phyloP scores from a whole-genome alignment of 805 yeast genomes.

The Ogataea degrootiae region DNA sequence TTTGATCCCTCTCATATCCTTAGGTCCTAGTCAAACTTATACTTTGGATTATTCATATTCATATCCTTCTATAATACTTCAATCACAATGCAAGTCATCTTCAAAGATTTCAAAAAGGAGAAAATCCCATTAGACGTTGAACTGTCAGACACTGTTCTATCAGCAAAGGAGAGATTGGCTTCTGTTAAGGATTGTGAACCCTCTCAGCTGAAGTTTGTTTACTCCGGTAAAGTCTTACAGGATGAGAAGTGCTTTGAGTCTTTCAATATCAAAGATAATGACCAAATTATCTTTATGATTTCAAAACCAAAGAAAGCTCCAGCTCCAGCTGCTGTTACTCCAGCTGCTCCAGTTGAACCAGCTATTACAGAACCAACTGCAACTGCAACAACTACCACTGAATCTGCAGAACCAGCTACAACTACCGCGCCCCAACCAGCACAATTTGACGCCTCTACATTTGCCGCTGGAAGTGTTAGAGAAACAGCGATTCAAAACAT shows the following conservation, averaged over 20 bases:
- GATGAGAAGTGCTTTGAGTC: constrained; percentile 72
- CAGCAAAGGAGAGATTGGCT: constrained; percentile 74
- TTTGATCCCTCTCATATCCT: too few species aligned
- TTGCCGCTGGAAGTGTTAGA: constrained; percentile 74
- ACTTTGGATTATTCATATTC: too few species aligned
- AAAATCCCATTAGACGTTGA: constrained; percentile 78
- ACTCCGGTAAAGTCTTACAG: constrained; percentile 81
- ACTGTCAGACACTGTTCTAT: constrained; percentile 54
- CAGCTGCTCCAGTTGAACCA: constrained; percentile 21
- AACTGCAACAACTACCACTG: constrained; percentile 17
- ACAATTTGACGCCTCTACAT: constrained; percentile 44
- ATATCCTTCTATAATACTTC: neutral
- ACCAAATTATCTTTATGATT: constrained; percentile 90
- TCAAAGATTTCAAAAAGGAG: constrained; percentile 92
- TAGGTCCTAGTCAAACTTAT: too few species aligned
- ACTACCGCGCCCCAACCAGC: constrained; percentile 10
- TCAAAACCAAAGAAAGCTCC: constrained; percentile 44
- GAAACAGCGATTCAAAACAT: constrained; percentile 76
- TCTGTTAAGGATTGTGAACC: constrained; percentile 62
- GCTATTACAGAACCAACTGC: constrained; percentile 22
- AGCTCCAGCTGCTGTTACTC: constrained; percentile 21
- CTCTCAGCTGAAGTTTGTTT: constrained; percentile 79
- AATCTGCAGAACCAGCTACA: constrained; percentile 19
- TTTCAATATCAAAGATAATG: constrained; percentile 76
- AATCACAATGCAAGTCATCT: constrained; percentile 63